Conservation (phyloP, 345 rosid species). For the Syzygium oleosum region DNA sequence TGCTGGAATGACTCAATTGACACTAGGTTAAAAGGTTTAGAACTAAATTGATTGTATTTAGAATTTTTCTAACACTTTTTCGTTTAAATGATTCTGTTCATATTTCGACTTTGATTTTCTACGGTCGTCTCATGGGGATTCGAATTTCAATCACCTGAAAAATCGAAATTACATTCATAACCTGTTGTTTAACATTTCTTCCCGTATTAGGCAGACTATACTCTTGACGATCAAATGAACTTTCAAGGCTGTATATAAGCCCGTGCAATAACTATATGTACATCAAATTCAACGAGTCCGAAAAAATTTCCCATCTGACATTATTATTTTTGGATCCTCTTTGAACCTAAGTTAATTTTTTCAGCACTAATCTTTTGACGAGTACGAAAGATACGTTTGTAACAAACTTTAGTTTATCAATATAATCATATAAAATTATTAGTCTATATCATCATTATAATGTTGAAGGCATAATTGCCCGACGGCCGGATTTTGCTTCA, state of each 20-base stretch:
- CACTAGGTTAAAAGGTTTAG: too few relatives aligned
- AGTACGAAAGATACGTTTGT: not conserved
- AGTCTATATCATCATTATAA: not conserved
- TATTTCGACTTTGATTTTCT: not conserved
- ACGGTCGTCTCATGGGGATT: not conserved
- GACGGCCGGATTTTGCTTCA: not conserved
- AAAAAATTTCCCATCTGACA: not conserved
- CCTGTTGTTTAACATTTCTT: not conserved
- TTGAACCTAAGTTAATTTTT: not conserved
- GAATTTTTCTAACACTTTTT: too few relatives aligned
- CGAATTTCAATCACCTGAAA: not conserved
- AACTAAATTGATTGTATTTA: too few relatives aligned
- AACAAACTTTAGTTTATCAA: not conserved
- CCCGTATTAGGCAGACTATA: accelerated
- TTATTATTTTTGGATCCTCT: not conserved
- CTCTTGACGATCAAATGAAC: not conserved
- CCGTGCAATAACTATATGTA: not conserved
- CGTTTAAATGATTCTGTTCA: not conserved
- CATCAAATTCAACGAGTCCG: not conserved
- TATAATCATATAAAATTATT: not conserved
- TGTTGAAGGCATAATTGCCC: not conserved
- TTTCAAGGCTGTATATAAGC: not conserved
- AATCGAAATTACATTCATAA: not conserved
- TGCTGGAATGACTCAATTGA: too few relatives aligned
- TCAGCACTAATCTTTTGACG: not conserved